Evolutionary conservation across 176 grass and related monocot genomes (phyloP).

Genomic region (Oryza coarctata): DNA sequence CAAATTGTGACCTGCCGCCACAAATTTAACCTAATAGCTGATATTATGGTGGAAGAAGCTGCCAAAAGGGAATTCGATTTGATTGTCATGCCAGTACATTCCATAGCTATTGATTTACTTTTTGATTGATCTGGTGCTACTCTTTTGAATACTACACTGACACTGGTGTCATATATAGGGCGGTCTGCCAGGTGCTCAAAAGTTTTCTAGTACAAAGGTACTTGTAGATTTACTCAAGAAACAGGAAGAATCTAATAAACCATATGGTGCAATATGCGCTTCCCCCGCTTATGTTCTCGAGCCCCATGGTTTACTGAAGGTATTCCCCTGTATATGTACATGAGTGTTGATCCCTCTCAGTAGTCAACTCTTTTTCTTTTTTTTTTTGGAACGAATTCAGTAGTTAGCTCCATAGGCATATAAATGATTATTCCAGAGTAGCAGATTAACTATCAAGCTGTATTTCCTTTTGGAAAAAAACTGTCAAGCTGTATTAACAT

Average conservation of each 20-base stretch:
- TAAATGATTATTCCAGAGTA: not conserved
- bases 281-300: slow-evolving; percentile 80
- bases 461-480: not conserved
- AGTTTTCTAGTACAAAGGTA: slow-evolving; percentile 58
- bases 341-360: not conserved
- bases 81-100: slow-evolving; percentile 81
- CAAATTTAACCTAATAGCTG: slow-evolving; percentile 87
- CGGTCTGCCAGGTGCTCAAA: slow-evolving; percentile 68
- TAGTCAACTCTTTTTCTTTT: not conserved
- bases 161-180: slow-evolving; percentile 41
- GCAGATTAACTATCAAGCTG: not conserved
- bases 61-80: slow-evolving; percentile 76
- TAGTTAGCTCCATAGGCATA: not conserved
- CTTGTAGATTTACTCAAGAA: slow-evolving; percentile 71
- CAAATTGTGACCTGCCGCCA: slow-evolving; percentile 71
- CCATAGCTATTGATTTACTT: not conserved
- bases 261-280: slow-evolving; percentile 86
- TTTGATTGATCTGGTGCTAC: not conserved
- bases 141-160: slow-evolving; percentile 17
- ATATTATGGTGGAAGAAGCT: slow-evolving; percentile 74
- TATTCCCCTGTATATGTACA: slow-evolving; percentile 21
- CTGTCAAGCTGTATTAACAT: slow-evolving; percentile 6
- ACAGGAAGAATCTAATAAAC: slow-evolving; percentile 60
- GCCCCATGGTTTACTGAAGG: slow-evolving; percentile 74
- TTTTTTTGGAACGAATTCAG: not conserved